Percentiles rank a stretch among this genome's conserved stretches.
Conservation (phyloP, 148 eudicot species). For the Rhododendron simsii region DNA sequence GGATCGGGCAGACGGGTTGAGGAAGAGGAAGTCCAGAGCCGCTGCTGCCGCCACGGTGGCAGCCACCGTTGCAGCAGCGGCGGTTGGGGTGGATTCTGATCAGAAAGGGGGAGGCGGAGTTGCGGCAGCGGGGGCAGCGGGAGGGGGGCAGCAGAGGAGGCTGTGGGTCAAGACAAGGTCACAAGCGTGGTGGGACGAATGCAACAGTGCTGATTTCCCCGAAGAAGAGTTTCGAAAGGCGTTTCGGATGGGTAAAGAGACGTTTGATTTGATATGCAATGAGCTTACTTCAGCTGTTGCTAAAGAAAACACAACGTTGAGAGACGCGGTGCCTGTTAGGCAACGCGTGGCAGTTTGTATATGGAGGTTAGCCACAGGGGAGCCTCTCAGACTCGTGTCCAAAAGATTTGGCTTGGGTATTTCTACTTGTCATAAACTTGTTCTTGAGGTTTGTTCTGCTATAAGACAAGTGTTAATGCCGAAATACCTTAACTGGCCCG, state of each 20-base stretch:
- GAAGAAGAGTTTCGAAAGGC: slow-evolving; percentile 69
- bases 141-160: slow-evolving; percentile 42
- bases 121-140: neutral
- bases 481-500: slow-evolving; percentile 73
- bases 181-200: slow-evolving; percentile 89
- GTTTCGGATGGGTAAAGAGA: slow-evolving; percentile 75
- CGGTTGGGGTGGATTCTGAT: slow-evolving; percentile 14
- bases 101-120: neutral
- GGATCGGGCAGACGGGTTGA: slow-evolving; percentile 24
- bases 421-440: slow-evolving; percentile 92
- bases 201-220: slow-evolving; percentile 58
- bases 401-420: slow-evolving; percentile 83
- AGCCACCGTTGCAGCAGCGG: neutral
- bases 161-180: slow-evolving; percentile 52
- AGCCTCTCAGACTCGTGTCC: slow-evolving; percentile 78
- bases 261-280: slow-evolving; percentile 71
- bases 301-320: slow-evolving; percentile 72
- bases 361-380: slow-evolving; percentile 84
- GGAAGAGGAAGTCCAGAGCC: slow-evolving; percentile 1
- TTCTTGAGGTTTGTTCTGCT: slow-evolving; percentile 84
- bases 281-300: slow-evolving; percentile 66
- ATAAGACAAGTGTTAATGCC: slow-evolving; percentile 83
- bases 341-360: slow-evolving; percentile 91
- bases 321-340: slow-evolving; percentile 81
- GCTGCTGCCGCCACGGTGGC: neutral